Percentiles rank a stretch among this genome's conserved stretches.
These are phyloP conservation scores for Phytophthora aleatoria DNA, from an alignment of 352 stramenopile genomes.

Conservation along the genomic window DNA sequence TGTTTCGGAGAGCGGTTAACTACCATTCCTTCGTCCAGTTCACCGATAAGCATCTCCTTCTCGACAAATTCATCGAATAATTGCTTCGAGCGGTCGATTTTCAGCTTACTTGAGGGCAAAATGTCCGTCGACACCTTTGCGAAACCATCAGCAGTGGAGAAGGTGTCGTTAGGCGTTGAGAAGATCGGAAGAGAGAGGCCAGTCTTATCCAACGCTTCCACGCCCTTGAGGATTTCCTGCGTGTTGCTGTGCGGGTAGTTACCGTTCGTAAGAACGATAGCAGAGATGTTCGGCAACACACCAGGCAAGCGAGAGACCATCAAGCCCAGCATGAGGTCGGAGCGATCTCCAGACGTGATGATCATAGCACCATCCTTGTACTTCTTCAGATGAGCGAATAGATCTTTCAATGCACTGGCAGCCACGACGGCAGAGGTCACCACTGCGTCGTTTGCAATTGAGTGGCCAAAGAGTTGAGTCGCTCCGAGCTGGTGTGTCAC, in stretches of 20 bases:
- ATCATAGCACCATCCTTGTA: conserved; percentile 77
- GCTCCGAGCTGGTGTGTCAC: conserved; percentile 68
- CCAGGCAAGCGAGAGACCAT: conserved; percentile 71
- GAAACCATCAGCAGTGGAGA: conserved; percentile 60
- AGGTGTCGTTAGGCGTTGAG: conserved; percentile 66
- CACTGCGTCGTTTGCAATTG: conserved; percentile 70
- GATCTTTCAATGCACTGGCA: conserved; percentile 74
- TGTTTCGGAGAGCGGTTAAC: conserved; percentile 81
- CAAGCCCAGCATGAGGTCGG: conserved; percentile 71
- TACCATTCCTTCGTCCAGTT: conserved; percentile 66
- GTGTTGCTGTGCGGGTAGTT: conserved; percentile 78
- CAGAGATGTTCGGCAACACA: conserved; percentile 70
- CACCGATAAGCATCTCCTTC: conserved; percentile 68
- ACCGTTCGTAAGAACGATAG: conserved; percentile 78
- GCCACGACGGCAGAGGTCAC: conserved; percentile 71
- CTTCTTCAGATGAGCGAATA: conserved; percentile 79
- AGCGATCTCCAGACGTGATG: conserved; percentile 77
- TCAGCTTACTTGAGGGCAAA: conserved; percentile 66
- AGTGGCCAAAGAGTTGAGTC: conserved; percentile 62
- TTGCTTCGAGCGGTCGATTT: conserved; percentile 70
- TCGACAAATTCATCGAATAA: conserved; percentile 72
- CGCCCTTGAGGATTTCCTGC: conserved; percentile 71
- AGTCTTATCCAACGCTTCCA: conserved; percentile 67
- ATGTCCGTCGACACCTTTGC: conserved; percentile 69
- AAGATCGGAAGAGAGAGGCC: conserved; percentile 79